phyloP scores from a whole-genome alignment of 257 asterid genomes.

The Penstemon barbatus region DNA sequence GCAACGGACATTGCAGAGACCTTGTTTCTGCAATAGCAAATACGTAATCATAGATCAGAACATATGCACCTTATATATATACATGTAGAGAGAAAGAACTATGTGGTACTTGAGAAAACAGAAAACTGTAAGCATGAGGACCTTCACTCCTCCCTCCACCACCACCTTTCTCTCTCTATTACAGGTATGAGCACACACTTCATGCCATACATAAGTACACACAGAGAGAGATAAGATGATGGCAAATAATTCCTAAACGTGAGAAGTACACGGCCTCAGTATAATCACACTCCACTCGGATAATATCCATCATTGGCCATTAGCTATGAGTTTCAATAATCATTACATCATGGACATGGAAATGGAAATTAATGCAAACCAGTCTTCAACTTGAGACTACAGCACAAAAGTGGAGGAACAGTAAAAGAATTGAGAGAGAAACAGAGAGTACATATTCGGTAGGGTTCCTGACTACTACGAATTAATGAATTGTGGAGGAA shows the following conservation, averaged over 20 bases:
- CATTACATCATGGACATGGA: conserved; percentile 4
- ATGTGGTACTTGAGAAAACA: too few species aligned
- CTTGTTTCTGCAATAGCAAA: conserved; percentile 56
- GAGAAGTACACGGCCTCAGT: conserved; percentile 13
- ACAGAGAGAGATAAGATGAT: not conserved
- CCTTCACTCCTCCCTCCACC: too few species aligned
- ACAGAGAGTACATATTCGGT: conserved; percentile 5
- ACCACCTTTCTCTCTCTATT: not conserved
- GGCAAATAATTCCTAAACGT: not conserved
- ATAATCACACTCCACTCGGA: not conserved
- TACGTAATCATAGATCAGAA: conserved; percentile 27
- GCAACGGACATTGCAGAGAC: conserved; percentile 64
- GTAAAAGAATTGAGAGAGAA: not conserved
- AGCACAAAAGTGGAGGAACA: not conserved
- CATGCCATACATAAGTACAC: not conserved
- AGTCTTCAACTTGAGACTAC: not conserved
- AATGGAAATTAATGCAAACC: conserved; percentile 5
- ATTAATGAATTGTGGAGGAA: not conserved
- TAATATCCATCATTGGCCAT: conserved; percentile 7
- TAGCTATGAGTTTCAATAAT: conserved; percentile 5
- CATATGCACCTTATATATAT: not conserved
- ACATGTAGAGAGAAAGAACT: too few species aligned
- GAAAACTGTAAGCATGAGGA: too few species aligned
- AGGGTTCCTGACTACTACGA: conserved; percentile 7
- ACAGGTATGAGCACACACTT: not conserved